Evolutionary conservation across 2,329 filamentous ascomycete genomes (phyloP), one percentile per base, ranked within the genome.

Genomic region (Amphichorda felina): DNA sequence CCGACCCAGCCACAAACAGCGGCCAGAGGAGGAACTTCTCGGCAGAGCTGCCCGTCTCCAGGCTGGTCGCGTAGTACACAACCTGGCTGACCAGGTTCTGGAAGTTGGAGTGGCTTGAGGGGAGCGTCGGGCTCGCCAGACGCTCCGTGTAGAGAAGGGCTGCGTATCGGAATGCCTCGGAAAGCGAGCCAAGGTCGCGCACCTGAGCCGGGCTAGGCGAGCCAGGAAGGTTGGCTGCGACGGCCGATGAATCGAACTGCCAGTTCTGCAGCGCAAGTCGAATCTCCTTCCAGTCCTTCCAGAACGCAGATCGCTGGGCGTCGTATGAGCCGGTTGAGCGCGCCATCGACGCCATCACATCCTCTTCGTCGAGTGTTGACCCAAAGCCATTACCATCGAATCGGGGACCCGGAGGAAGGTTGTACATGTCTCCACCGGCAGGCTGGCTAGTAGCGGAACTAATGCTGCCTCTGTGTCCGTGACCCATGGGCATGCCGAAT

Each of bases 1-100:
- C 89, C 16, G 84, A 87, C 15, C 88, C 88, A 1, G 82, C 79
- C 35, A 95, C 81, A 54, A 95, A 94, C 3, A 95, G 70, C 3
- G 89, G 88, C 89, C 88, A 95, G 8, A 95, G 73, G 8, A 95
- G 63, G 54, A 94, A 94, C 51, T 94, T 93, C 57, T 94, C 82
- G 26, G 81, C 79, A 33, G 69, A 72, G 47, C 73, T 77, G 28
- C 72, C 81, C 3, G 79, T 70, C 41, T 84, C 78, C 26, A 95
- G 76, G 36, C 79, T 79, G 6, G 79, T 81, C 38, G 91, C 83
- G 58, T 93, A 89, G 57, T 79, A 82, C 28, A 95, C 72, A 1
- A 88, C 82, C 44, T 85, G 79, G 50, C 77, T 77, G 37, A 94
- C 87, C 15, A 93, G 71, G 44, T 78, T 79, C 55, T 93, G 85